Conservation (phyloP, 495 filamentous ascomycete genomes). For the Pyrenopolyporus hunteri region DNA sequence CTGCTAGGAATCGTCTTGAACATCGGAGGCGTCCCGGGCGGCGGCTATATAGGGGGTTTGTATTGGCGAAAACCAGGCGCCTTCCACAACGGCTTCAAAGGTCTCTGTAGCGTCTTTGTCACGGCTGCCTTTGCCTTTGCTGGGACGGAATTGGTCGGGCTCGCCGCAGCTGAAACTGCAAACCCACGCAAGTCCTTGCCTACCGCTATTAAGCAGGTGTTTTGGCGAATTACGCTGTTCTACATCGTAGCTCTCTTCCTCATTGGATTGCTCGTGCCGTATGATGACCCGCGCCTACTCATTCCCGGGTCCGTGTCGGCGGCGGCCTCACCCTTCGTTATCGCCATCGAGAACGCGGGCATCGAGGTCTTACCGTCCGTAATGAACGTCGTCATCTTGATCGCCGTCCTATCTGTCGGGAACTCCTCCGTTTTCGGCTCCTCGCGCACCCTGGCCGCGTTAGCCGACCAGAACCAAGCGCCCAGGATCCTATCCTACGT, state of each 20-base stretch:
- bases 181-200: constrained; percentile 88
- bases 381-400: constrained; percentile 90
- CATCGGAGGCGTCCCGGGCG: constrained; percentile 75
- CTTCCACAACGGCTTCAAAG: constrained; percentile 92
- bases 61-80: constrained; percentile 88
- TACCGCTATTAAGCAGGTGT: constrained; percentile 89
- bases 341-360: constrained; percentile 81
- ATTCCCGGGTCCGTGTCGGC: constrained; percentile 60
- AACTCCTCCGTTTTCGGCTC: constrained; percentile 89
- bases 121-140: constrained; percentile 92
- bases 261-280: constrained; percentile 77
- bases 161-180: constrained; percentile 85
- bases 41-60: constrained; percentile 80
- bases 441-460: constrained; percentile 82
- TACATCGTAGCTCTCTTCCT: constrained; percentile 78
- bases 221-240: constrained; percentile 92
- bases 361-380: constrained; percentile 77
- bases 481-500: constrained; percentile 79
- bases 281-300: constrained; percentile 66
- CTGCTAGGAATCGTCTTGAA: constrained; percentile 81
- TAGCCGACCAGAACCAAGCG: constrained; percentile 86
- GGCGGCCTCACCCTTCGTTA: constrained; percentile 85
- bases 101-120: constrained; percentile 91
- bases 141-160: constrained; percentile 91
- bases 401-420: constrained; percentile 85